Conservation (phyloP, 116 monocot species). For the Thalassia testudinum region DNA sequence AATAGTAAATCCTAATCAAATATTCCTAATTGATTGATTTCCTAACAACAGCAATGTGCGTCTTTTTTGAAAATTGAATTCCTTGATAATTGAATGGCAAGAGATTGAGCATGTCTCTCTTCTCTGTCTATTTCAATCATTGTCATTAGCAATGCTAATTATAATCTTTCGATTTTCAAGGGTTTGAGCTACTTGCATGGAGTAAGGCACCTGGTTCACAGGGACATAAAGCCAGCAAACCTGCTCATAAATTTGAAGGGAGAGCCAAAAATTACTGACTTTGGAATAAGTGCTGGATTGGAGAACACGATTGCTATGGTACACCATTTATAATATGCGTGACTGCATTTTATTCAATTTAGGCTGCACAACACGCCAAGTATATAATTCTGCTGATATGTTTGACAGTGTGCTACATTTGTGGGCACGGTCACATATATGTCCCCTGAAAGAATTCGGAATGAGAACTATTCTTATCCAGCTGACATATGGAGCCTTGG, state of each 20-base stretch:
- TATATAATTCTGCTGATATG: not conserved
- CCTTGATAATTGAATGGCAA: no score
- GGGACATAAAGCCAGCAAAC: constrained; percentile 98
- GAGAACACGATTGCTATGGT: constrained; percentile 90
- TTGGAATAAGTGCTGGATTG: constrained; percentile 90
- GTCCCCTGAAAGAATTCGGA: constrained; percentile 97
- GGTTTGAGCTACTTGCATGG: constrained; percentile 78
- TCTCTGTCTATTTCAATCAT: not conserved
- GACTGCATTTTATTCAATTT: no score
- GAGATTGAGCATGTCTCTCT: no score
- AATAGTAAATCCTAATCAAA: no score
- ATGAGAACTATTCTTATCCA: constrained; percentile 78
- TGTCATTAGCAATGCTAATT: not conserved
- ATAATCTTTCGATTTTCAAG: constrained; percentile 20
- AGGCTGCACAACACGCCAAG: no score
- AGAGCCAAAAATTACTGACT: constrained; percentile 89
- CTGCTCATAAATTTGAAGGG: constrained; percentile 94
- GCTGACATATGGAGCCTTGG: constrained; percentile 99
- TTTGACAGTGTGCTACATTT: constrained; percentile 84
- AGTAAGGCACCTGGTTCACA: constrained; percentile 78
- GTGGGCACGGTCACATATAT: constrained; percentile 98
- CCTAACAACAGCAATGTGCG: no score
- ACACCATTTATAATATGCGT: constrained; percentile 5
- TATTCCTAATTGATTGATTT: no score
- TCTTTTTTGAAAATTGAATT: no score